phyloP scores from a whole-genome alignment of 192 early-diverging fungal genomes.

The Coemansia sp. region DNA sequence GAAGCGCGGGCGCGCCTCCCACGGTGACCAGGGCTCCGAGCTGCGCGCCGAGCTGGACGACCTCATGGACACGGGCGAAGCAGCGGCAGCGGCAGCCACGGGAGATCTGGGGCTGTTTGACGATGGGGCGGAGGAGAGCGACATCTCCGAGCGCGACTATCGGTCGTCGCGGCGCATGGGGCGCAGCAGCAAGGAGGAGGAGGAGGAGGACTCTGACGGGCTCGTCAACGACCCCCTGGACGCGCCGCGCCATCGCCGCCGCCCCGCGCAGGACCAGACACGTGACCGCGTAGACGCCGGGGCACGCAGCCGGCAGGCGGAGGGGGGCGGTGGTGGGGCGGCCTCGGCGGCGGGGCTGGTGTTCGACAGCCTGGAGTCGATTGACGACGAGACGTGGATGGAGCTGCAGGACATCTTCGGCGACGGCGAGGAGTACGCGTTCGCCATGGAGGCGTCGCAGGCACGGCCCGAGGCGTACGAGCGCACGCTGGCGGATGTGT shows the following conservation, averaged over 20 bases:
- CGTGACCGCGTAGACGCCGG: slow-evolving; percentile 6
- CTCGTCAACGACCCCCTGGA: background rate
- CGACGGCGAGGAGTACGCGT: slow-evolving; percentile 84
- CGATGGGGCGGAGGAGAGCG: slow-evolving; percentile 12
- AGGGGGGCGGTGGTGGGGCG: slow-evolving; percentile 19
- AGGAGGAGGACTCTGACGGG: background rate
- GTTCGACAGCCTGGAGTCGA: slow-evolving; percentile 49
- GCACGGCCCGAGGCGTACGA: slow-evolving; percentile 25
- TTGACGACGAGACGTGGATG: slow-evolving; percentile 64
- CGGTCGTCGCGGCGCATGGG: slow-evolving; percentile 16
- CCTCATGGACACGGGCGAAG: slow-evolving; percentile 20
- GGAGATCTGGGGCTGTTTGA: slow-evolving; percentile 50
- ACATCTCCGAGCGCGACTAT: slow-evolving; percentile 17
- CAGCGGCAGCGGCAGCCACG: slow-evolving; percentile 4
- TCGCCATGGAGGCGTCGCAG: slow-evolving; percentile 48
- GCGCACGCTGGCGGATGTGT: slow-evolving; percentile 45
- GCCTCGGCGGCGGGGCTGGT: slow-evolving; percentile 8
- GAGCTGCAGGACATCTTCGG: slow-evolving; percentile 93
- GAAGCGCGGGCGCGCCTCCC: slow-evolving; percentile 60
- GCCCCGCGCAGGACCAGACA: background rate
- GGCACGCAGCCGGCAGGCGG: slow-evolving; percentile 1
- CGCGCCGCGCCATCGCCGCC: background rate
- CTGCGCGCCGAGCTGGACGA: slow-evolving; percentile 40
- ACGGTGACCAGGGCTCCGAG: slow-evolving; percentile 37
- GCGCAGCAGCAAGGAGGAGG: background rate